A percentile compares a stretch with the other conserved stretches of the same genome.
These are phyloP conservation scores for Alternaria burnsii DNA, from an alignment of 2,329 filamentous ascomycete species.

Conservation along the genomic window DNA sequence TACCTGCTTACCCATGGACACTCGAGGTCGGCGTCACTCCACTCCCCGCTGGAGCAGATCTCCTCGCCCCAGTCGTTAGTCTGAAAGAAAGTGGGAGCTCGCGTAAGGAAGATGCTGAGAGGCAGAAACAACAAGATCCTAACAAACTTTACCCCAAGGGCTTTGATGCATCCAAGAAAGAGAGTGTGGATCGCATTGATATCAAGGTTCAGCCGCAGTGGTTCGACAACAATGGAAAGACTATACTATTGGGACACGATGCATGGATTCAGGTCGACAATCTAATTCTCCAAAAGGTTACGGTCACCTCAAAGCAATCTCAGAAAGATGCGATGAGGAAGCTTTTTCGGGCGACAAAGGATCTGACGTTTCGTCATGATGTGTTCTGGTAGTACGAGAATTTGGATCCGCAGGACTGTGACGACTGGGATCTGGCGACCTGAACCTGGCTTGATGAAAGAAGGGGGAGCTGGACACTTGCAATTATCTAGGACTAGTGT, in stretches of 20 bases:
- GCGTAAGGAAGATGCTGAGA: too few species aligned
- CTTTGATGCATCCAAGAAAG: background rate
- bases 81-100: background rate
- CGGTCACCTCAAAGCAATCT: fast-evolving
- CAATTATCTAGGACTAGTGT: background rate
- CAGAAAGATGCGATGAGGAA: background rate
- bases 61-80: background rate
- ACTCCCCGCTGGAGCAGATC: background rate
- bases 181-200: background rate
- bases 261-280: background rate
- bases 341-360: too few species aligned
- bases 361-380: too few species aligned
- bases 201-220: background rate
- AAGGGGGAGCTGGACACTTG: fast-evolving
- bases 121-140: too few species aligned
- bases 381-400: too few species aligned
- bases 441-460: fast-evolving
- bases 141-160: background rate
- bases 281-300: background rate
- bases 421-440: too few species aligned
- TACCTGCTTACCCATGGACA: background rate
- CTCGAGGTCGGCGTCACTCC: background rate
- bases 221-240: background rate
- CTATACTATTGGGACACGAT: background rate
- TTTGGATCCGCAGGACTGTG: too few species aligned